These are phyloP conservation scores for Calcarisporium arbuscula DNA, from an alignment of 2,329 filamentous ascomycete species.

Conservation along the genomic window DNA sequence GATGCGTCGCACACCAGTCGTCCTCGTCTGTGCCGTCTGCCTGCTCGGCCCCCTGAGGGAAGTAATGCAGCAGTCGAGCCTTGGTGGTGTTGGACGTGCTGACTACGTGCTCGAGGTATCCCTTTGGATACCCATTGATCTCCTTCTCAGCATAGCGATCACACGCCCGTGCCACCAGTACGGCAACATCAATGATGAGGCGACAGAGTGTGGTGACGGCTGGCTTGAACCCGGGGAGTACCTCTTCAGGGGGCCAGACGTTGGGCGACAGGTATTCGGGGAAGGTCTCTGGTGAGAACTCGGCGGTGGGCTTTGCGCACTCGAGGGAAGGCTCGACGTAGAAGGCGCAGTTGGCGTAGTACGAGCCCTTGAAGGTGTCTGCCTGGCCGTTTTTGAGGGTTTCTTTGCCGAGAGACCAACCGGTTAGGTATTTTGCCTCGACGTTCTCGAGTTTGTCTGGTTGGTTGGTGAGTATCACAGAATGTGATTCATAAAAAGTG, in stretches of 20 bases:
- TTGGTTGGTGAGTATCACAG: constrained; percentile 4
- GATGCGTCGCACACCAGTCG: constrained; percentile 88
- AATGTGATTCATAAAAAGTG: background rate
- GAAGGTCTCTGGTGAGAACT: constrained; percentile 57
- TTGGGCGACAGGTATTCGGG: constrained; percentile 88
- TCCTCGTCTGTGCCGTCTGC: constrained; percentile 52
- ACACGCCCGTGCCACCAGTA: constrained; percentile 83
- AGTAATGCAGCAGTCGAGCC: constrained; percentile 88
- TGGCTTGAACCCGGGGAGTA: constrained; percentile 68
- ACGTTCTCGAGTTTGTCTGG: constrained; percentile 52
- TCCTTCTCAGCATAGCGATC: constrained; percentile 78
- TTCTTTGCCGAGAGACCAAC: constrained; percentile 79
- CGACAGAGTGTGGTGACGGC: constrained; percentile 70
- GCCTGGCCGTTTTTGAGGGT: constrained; percentile 71
- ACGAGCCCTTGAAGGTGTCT: constrained; percentile 76
- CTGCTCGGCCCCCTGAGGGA: constrained; percentile 51
- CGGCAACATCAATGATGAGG: constrained; percentile 83
- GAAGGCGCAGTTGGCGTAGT: constrained; percentile 78
- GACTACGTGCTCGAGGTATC: constrained; percentile 84
- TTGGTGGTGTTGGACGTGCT: constrained; percentile 82
- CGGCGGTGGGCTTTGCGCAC: constrained; percentile 52
- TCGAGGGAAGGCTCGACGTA: constrained; percentile 60
- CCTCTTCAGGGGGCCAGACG: constrained; percentile 68
- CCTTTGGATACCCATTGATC: constrained; percentile 66
- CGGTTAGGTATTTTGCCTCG: constrained; percentile 58